Evolutionary conservation across 2,329 filamentous ascomycete species (phyloP).

Genomic region (Gremmenia infestans): DNA sequence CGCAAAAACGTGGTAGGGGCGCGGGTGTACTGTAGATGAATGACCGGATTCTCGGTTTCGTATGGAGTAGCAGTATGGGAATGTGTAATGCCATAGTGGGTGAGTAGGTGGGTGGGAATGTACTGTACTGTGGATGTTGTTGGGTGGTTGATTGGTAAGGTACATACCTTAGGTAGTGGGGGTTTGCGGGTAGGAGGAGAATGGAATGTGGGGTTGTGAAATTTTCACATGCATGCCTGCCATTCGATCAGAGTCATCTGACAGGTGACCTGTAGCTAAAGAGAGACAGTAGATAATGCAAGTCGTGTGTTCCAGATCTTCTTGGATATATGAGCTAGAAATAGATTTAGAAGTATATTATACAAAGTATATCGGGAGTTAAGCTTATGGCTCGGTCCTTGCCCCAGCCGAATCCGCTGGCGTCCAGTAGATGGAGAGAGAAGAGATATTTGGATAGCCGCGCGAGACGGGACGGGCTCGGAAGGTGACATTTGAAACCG

Average conservation of each 20-base stretch:
- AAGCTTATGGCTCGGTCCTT: neutral
- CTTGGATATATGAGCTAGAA: neutral
- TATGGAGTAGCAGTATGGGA: neutral
- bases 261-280: no score
- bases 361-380: neutral
- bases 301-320: neutral
- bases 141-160: neutral
- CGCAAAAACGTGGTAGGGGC: constrained; percentile 5
- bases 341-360: neutral
- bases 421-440: neutral
- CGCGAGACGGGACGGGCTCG: neutral
- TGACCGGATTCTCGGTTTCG: constrained; percentile 3
- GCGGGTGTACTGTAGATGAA: neutral
- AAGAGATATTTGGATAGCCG: neutral
- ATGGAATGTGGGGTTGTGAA: neutral
- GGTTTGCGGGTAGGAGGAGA: no score
- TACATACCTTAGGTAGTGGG: neutral
- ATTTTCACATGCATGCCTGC: neutral
- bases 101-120: neutral
- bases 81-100: neutral
- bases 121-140: neutral
- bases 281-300: no score
- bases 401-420: neutral
- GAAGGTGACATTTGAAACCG: neutral
- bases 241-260: no score